Conservation (phyloP, 176 grass and related monocot species). For the Cenchrus purpureus region DNA sequence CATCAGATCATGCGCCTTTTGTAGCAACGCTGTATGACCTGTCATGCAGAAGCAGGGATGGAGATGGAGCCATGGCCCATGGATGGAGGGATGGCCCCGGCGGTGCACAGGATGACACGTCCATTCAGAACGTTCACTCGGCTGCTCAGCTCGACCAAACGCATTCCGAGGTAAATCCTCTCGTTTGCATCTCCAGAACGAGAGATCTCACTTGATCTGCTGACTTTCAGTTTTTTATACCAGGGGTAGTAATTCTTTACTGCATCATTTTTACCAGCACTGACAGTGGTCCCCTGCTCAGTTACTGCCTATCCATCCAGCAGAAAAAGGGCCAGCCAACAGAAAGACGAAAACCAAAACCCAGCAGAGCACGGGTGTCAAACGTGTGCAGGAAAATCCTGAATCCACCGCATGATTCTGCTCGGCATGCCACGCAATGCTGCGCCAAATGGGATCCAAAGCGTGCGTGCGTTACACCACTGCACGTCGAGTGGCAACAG, state of each 20-base stretch:
- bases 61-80: too few relatives aligned
- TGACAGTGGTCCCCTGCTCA: not conserved
- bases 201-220: not conserved
- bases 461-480: not conserved
- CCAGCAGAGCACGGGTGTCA: not conserved
- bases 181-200: not conserved
- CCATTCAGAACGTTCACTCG: too few relatives aligned
- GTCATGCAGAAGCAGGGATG: too few relatives aligned
- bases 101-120: too few relatives aligned
- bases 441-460: not conserved
- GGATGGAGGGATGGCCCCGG: too few relatives aligned
- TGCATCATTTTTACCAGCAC: not conserved
- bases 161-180: slow-evolving; percentile 24
- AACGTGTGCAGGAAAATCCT: not conserved
- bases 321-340: too few relatives aligned
- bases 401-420: not conserved
- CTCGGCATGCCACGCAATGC: not conserved
- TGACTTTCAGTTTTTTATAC: not conserved
- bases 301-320: not conserved
- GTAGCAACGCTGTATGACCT: too few relatives aligned
- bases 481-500: not conserved
- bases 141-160: not conserved
- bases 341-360: not conserved
- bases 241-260: not conserved
- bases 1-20: too few relatives aligned